Evolutionary conservation across 2,329 filamentous ascomycete species (phyloP), one percentile per base, ranked within the genome.

Genomic region (Cordyceps pruinosa): DNA sequence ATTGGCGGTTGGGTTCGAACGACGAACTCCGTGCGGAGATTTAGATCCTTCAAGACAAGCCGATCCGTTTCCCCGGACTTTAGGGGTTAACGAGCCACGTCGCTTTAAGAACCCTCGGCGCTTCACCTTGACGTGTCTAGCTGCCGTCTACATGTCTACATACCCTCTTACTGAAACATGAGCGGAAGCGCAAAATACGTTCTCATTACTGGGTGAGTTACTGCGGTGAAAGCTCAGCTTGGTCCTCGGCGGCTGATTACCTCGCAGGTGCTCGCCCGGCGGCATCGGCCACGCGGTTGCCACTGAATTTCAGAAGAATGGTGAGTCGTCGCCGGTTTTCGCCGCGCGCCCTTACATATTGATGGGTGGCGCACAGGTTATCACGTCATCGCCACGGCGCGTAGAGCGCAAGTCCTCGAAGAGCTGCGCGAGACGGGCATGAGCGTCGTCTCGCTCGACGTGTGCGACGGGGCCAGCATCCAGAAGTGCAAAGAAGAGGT

Each of bases 321-420:
- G 54, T 50, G 17, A 56, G 44, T 10, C 28, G 10, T 13, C 21
- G 13, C 15, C 5, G 8, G 2, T 3, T 65, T 8, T 45, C 73
- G 70, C 65, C 69, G 64, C 1, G 68, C 70, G 69, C 60, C 13
- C 8, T 8, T 19, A 13, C 4, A 39, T 41, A 13, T 58, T 8
- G 61, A 67, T 4, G 71, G 15, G 2, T 2, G 35, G 4, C 1
- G 13, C 3, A 0, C 46, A 80, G 78, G 77, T 37, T 68, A 78
- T 28, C 76, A 79, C 61, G 81, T 83, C 62, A 82, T 84, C 59
- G 80, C 80, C 0, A 81, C 81, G 2, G 80, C 80, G 15, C 78
- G 82, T 34, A 75, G 76, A 25, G 68, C 71, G 0, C 72, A 77
- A 35, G 75, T 81, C 13, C 70, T 83, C 55, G 62, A 68, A 32